phyloP scores from a whole-genome alignment of 176 grass and related monocot genomes.

The Oryza punctata region DNA sequence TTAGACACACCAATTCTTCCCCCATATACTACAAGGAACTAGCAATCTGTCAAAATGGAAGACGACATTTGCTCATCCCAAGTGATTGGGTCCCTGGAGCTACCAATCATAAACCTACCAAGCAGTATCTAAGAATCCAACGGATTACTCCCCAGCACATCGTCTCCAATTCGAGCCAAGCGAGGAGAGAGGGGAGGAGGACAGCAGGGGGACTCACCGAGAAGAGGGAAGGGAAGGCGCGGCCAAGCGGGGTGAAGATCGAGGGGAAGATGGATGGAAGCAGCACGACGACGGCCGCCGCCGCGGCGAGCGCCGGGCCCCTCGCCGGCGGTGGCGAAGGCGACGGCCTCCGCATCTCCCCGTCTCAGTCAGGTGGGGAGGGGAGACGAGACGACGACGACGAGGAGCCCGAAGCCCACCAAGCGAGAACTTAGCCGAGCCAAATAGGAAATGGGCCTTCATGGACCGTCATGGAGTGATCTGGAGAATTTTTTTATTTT shows the following conservation, averaged over 20 bases:
- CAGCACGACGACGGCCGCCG: conserved; percentile 50
- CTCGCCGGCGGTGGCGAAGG: conserved; percentile 43
- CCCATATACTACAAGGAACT: not conserved
- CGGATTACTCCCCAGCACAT: not conserved
- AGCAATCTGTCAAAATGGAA: not conserved
- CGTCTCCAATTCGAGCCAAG: not conserved
- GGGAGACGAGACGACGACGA: not conserved
- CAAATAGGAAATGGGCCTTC: not conserved
- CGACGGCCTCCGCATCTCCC: conserved; percentile 47
- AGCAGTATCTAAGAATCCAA: not conserved
- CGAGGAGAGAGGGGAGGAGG: not conserved
- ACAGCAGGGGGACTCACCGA: conserved; percentile 43
- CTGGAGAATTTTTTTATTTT: no score
- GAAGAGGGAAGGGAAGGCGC: conserved; percentile 74
- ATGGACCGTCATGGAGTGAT: no score
- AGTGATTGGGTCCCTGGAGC: not conserved
- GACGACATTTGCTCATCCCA: not conserved
- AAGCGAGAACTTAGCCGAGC: not conserved
- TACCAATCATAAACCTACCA: not conserved
- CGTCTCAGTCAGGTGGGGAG: not conserved
- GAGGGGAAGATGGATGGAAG: conserved; percentile 60
- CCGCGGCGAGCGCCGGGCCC: conserved; percentile 35
- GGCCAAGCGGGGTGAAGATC: conserved; percentile 60
- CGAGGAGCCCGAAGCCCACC: not conserved
- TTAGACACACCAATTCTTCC: not conserved